phyloP scores from a whole-genome alignment of 1,284 basidiomycete species.

The Malassezia restricta region DNA sequence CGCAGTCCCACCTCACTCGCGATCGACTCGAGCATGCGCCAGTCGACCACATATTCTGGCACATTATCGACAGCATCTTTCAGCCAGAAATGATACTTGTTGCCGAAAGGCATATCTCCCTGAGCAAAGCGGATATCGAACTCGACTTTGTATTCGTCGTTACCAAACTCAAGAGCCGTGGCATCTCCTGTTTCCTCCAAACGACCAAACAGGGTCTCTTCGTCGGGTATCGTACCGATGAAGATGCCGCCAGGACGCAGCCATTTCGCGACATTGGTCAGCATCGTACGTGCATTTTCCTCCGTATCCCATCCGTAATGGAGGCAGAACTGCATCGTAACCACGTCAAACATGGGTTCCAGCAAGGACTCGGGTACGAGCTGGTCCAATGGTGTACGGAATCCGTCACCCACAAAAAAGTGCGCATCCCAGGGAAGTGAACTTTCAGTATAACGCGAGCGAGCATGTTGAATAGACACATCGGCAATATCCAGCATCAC shows the following conservation, averaged over 20 bases:
- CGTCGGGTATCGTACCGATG: conserved; percentile 77
- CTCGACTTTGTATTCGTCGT: conserved; percentile 72
- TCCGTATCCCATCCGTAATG: conserved; percentile 93
- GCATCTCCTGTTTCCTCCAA: conserved; percentile 50
- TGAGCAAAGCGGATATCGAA: conserved; percentile 55
- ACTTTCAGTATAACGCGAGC: conserved; percentile 55
- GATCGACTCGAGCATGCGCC: conserved; percentile 76
- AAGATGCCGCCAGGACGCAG: conserved; percentile 74
- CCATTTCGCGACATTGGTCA: conserved; percentile 73
- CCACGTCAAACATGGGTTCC: conserved; percentile 66
- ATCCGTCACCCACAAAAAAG: conserved; percentile 84
- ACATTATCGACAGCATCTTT: conserved; percentile 82
- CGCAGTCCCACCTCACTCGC: conserved; percentile 69
- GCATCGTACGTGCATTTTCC: conserved; percentile 76
- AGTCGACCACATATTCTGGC: conserved; percentile 88
- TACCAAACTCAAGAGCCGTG: conserved; percentile 62
- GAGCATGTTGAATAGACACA: conserved; percentile 81
- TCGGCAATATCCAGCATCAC: conserved; percentile 80
- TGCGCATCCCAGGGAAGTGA: conserved; percentile 57
- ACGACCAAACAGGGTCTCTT: conserved; percentile 63
- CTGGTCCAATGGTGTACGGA: conserved; percentile 57
- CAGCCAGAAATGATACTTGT: conserved; percentile 86
- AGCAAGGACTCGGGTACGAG: conserved; percentile 59
- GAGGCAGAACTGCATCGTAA: conserved; percentile 99
- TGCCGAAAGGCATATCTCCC: conserved; percentile 57